Percentiles rank a stretch among this genome's conserved stretches.
Conservation (phyloP, 2,329 filamentous ascomycete genomes). For the Xylaria sp. region DNA sequence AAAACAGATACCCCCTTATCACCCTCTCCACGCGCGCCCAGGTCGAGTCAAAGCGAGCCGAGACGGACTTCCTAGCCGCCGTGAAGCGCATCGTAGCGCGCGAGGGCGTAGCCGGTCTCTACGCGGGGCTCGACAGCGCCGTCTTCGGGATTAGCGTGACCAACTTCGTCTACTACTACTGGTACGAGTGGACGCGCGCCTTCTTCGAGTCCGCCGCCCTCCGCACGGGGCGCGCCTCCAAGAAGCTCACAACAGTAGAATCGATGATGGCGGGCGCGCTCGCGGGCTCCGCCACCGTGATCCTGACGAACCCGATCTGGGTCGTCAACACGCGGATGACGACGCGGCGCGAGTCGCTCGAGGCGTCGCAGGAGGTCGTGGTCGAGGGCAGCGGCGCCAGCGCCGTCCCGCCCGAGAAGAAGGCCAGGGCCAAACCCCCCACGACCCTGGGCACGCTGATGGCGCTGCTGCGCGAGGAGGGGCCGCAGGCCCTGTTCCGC, state of each 20-base stretch:
- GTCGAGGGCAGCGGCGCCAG: slow-evolving; percentile 46
- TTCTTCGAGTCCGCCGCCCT: slow-evolving; percentile 82
- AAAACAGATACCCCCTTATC: slow-evolving; percentile 84
- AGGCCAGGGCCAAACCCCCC: slow-evolving; percentile 61
- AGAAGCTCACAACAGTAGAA: slow-evolving; percentile 88
- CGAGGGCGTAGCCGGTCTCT: slow-evolving; percentile 87
- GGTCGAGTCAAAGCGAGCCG: slow-evolving; percentile 93
- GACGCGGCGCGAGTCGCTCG: slow-evolving; percentile 69
- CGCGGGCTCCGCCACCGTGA: slow-evolving; percentile 90
- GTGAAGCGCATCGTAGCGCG: slow-evolving; percentile 86
- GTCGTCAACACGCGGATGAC: slow-evolving; percentile 99
- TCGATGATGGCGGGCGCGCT: slow-evolving; percentile 94
- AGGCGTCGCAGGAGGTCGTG: slow-evolving; percentile 44
- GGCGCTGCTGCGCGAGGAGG: slow-evolving; percentile 81
- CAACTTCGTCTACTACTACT: slow-evolving; percentile 99
- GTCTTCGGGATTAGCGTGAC: slow-evolving; percentile 98
- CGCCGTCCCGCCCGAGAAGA: slow-evolving; percentile 35
- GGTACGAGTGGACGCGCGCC: slow-evolving; percentile 96
- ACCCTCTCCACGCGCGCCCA: slow-evolving; percentile 97
- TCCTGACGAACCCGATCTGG: slow-evolving; percentile 99
- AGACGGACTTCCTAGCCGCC: slow-evolving; percentile 82
- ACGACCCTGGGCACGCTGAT: slow-evolving; percentile 83
- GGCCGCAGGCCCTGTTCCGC: slow-evolving; percentile 82
- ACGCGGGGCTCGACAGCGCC: slow-evolving; percentile 90
- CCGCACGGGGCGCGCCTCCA: slow-evolving; percentile 73